Base-by-base conservation (phyloP, 176 grass and related monocot species). In the Alloteropsis semialata region DNA sequence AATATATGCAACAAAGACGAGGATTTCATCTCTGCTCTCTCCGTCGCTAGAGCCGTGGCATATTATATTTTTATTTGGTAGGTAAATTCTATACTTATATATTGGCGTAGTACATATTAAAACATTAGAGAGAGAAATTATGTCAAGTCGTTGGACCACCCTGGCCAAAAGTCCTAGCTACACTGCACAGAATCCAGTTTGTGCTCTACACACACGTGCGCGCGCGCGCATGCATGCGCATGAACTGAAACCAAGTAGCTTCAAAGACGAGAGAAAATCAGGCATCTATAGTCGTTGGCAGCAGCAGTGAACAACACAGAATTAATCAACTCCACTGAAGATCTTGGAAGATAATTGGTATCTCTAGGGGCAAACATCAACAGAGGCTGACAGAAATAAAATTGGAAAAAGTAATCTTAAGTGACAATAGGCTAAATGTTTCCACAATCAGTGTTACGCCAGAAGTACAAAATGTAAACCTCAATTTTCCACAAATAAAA, bases 381-480 rank as follows among this genome's bases (percentile, higher is more conserved):
- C 8, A 29, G 22, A 42, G 73, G 46, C 21, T 66, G 19, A 75
- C 12, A 55, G 0, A 65, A 61, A 44, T 46, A 76, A 54, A 55
- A 42, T 10, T 65, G 82, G 27, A n/a, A 55, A 2, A 21, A 43
- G 13, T 45, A 84, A 48, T 28, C 27, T 28, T 16, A 32, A 58
- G 15, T 48, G 22, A 39, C 15, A 56, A 56, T 53, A 75, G 13
- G 15, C 36, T 28, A 50, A 49, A 50, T 37, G 30, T 36, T 36
- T 19, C 12, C 43, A 49, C 24, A 63, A 11, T 22, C 6, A n/a
- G 4, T 34, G 30, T 65, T 48, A 53, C 5, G 3, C 7, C 5
- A 68, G 21, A 80, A 81, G 24, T 67, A 80, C 43, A 56, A 69
- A 81, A 55, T 42, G 49, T 27, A 69, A 27, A 39, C 24, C 12